Evolutionary conservation across 2,329 filamentous ascomycete genomes (phyloP).

Genomic region (Clarireedia hainanense): DNA sequence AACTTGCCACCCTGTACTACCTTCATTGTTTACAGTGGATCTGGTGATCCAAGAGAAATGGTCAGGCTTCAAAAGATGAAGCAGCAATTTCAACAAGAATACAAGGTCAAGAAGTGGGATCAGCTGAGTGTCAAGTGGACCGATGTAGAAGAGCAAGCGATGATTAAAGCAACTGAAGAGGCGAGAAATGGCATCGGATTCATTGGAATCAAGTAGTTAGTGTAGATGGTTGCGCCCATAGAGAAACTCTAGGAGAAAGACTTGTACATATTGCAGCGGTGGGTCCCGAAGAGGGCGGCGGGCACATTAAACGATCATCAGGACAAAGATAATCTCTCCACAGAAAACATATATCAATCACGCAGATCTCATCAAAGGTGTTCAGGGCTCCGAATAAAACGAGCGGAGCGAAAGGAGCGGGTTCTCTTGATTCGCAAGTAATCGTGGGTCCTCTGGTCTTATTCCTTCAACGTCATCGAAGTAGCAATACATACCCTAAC

Average conservation of each 20-base stretch:
- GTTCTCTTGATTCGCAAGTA: too few relatives aligned
- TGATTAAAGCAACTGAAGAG: constrained; percentile 46
- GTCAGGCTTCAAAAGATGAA: constrained; percentile 53
- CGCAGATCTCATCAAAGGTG: too few relatives aligned
- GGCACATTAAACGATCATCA: too few relatives aligned
- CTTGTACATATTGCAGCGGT: neutral
- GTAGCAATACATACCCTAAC: too few relatives aligned
- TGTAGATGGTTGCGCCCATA: too few relatives aligned
- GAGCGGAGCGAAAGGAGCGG: too few relatives aligned
- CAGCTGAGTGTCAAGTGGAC: constrained; percentile 61
- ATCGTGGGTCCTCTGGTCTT: too few relatives aligned
- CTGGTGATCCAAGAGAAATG: constrained; percentile 61
- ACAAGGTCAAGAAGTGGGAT: constrained; percentile 60
- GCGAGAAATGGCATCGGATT: constrained; percentile 59
- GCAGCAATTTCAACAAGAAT: constrained; percentile 53
- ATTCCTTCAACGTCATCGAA: too few relatives aligned
- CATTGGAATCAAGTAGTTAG: constrained; percentile 52
- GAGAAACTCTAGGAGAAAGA: neutral
- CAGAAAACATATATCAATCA: too few relatives aligned
- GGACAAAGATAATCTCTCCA: too few relatives aligned
- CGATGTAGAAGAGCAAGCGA: constrained; percentile 55
- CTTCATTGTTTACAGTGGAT: constrained; percentile 57
- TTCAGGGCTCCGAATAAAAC: too few relatives aligned
- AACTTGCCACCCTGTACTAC: constrained; percentile 57
- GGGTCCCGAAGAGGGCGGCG: too few relatives aligned